Conservation (phyloP, 2,329 filamentous ascomycete species). For the Truncatella angustata region DNA sequence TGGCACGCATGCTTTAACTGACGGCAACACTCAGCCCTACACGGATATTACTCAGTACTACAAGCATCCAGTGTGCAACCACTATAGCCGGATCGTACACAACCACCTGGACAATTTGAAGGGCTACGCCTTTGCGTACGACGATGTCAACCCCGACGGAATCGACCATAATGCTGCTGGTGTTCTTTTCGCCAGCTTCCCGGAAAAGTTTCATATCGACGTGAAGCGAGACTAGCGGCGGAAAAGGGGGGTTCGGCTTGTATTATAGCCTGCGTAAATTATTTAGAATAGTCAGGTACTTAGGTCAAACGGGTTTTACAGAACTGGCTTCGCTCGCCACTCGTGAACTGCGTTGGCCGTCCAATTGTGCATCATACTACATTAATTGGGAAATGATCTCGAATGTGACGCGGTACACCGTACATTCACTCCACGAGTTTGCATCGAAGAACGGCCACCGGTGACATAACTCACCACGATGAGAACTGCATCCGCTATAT, state of each 20-base stretch:
- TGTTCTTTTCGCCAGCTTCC: constrained; percentile 17
- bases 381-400: no score
- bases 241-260: no score
- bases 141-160: constrained; percentile 56
- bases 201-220: neutral
- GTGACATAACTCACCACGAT: neutral
- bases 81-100: constrained; percentile 60
- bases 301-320: no score
- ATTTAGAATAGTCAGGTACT: no score
- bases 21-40: constrained; percentile 41
- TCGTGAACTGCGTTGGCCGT: no score
- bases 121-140: constrained; percentile 65
- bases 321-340: no score
- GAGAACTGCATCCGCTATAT: neutral
- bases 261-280: no score
- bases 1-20: constrained; percentile 40
- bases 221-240: neutral
- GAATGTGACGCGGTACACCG: no score
- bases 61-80: constrained; percentile 36
- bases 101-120: constrained; percentile 52
- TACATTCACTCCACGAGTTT: no score
- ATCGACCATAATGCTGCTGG: constrained; percentile 49
- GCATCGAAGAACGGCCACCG: no score
- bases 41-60: constrained; percentile 39
- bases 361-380: no score